Conservation (phyloP, 805 yeast species). For the Huiozyma sinensis region DNA sequence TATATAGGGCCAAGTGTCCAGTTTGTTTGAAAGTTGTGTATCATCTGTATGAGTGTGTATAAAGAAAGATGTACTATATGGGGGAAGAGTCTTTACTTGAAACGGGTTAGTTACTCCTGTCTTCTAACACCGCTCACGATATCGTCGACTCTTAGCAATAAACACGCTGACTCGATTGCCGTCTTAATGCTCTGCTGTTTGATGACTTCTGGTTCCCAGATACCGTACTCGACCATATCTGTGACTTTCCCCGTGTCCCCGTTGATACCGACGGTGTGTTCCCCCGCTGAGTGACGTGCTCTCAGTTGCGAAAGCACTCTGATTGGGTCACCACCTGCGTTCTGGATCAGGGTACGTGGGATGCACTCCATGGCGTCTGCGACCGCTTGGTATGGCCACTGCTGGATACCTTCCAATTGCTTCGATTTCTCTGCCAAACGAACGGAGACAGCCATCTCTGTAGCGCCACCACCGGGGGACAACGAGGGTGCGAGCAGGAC, state of each 20-base stretch:
- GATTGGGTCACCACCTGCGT: slow-evolving; percentile 95
- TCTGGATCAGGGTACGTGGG: slow-evolving; percentile 93
- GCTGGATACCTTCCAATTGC: slow-evolving; percentile 85
- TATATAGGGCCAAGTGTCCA: not conserved
- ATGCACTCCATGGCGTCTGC: slow-evolving; percentile 98
- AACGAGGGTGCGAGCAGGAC: slow-evolving; percentile 89
- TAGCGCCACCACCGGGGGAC: slow-evolving; percentile 99
- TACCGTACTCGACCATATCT: slow-evolving; percentile 91
- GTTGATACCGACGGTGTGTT: slow-evolving; percentile 78
- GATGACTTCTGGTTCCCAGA: slow-evolving; percentile 99
- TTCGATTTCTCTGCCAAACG: slow-evolving; percentile 83
- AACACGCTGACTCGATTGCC: slow-evolving; percentile 94
- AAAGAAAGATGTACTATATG: not conserved
- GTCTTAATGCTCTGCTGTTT: slow-evolving; percentile 95
- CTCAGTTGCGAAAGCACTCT: slow-evolving; percentile 80
- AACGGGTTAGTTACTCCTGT: slow-evolving; percentile 15
- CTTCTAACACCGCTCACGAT: slow-evolving; percentile 92
- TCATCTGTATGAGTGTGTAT: not conserved
- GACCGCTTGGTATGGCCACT: slow-evolving; percentile 98
- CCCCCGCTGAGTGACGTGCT: slow-evolving; percentile 92
- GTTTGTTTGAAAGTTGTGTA: too few relatives aligned
- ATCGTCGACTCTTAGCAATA: slow-evolving; percentile 91
- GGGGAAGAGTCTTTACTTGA: not conserved
- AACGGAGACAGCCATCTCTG: slow-evolving; percentile 96
- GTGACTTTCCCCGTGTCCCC: slow-evolving; percentile 92